Conservation (phyloP, 495 filamentous ascomycete genomes). For the Clohesyomyces aquaticus region DNA sequence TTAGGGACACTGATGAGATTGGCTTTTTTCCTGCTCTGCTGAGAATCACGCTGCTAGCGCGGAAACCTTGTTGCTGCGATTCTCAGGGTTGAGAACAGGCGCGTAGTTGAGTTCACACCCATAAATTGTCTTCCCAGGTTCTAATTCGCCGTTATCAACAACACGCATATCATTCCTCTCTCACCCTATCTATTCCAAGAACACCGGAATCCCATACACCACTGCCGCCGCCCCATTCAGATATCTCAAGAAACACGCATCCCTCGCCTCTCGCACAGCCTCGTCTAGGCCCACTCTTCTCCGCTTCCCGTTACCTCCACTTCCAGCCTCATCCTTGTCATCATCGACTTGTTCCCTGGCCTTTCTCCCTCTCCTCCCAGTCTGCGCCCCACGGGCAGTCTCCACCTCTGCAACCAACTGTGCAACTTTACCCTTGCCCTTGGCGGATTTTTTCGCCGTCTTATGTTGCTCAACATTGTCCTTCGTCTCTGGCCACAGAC, state of each 20-base stretch:
- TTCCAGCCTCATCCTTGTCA: constrained; percentile 33
- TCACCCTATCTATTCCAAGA: constrained; percentile 53
- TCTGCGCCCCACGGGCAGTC: constrained; percentile 10
- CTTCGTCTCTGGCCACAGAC: constrained; percentile 54
- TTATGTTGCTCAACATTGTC: constrained; percentile 35
- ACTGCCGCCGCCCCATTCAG: constrained; percentile 90
- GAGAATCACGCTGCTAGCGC: no score
- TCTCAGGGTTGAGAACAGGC: no score
- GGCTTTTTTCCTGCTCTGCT: no score
- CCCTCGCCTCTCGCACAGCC: constrained; percentile 73
- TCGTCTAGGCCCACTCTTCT: constrained; percentile 63
- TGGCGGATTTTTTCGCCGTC: constrained; percentile 41
- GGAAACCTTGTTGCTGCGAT: no score
- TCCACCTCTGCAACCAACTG: constrained; percentile 33
- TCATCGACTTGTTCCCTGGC: constrained; percentile 17
- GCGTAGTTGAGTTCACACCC: not conserved
- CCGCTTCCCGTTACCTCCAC: constrained; percentile 16
- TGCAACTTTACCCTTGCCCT: constrained; percentile 42
- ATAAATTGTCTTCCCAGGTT: not conserved
- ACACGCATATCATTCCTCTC: not conserved
- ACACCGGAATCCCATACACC: constrained; percentile 94
- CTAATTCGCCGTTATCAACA: no score
- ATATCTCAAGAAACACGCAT: constrained; percentile 80
- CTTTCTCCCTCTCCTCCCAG: constrained; percentile 10
- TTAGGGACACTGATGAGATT: no score